Conservation (phyloP, 345 rosid species). For the Salix udensis region DNA sequence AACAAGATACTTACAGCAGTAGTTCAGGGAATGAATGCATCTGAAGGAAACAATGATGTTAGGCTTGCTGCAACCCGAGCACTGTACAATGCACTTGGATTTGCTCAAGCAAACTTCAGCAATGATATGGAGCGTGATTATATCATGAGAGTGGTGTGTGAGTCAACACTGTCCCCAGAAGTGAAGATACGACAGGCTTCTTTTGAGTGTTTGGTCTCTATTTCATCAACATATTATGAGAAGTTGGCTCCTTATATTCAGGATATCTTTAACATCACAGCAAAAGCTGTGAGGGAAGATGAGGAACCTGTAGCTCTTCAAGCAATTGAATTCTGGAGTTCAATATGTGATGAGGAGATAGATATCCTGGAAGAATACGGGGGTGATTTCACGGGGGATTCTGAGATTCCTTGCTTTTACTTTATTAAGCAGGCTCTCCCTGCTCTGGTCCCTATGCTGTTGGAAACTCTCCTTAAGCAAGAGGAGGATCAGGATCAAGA, state of each 20-base stretch:
- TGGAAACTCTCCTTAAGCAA: constrained; percentile 45
- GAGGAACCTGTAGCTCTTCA: constrained; percentile 46
- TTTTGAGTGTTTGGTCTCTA: constrained; percentile 47
- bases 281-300: constrained; percentile 47
- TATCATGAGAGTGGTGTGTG: constrained; percentile 46
- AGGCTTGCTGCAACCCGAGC: constrained; percentile 46
- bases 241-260: constrained; percentile 44
- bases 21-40: constrained; percentile 44
- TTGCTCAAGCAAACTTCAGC: constrained; percentile 47
- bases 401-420: constrained; percentile 42
- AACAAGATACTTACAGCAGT: constrained; percentile 62
- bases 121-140: constrained; percentile 47
- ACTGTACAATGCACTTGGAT: constrained; percentile 40
- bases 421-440: constrained; percentile 48
- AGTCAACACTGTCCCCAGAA: constrained; percentile 40
- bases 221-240: constrained; percentile 45
- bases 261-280: constrained; percentile 42
- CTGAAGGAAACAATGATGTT: constrained; percentile 40
- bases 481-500: constrained; percentile 54
- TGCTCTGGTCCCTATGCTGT: constrained; percentile 42
- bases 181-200: constrained; percentile 44
- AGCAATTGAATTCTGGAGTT: constrained; percentile 48
- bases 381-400: constrained; percentile 40
- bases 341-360: constrained; percentile 49
- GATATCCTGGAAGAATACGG: constrained; percentile 47